Percentiles rank a stretch among this genome's conserved stretches.
Evolutionary conservation across 2,329 filamentous ascomycete species (phyloP).

Genomic region (Orbilia quercus): DNA sequence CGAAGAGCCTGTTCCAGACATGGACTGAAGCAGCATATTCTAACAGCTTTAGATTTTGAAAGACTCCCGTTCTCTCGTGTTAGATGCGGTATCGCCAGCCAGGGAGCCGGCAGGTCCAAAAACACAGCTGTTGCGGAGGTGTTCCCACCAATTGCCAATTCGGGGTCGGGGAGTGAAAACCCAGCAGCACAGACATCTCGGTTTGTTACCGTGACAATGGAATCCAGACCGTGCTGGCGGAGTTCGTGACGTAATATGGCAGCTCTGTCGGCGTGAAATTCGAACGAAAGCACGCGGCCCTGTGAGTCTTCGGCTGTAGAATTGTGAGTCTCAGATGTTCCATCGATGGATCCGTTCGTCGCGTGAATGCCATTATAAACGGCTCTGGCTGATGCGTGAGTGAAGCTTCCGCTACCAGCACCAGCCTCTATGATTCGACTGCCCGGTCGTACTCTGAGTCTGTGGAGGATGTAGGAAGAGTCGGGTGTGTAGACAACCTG

Average conservation of each 20-base stretch:
- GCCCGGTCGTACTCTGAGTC: slow-evolving; percentile 78
- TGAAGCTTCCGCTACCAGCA: slow-evolving; percentile 84
- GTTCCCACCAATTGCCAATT: slow-evolving; percentile 66
- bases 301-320: slow-evolving; percentile 62
- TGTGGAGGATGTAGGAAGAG: slow-evolving; percentile 84
- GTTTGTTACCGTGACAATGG: slow-evolving; percentile 77
- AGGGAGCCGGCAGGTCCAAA: slow-evolving; percentile 82
- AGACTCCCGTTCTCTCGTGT: slow-evolving; percentile 63
- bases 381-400: slow-evolving; percentile 79
- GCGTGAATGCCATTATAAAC: slow-evolving; percentile 75
- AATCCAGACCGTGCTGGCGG: slow-evolving; percentile 73
- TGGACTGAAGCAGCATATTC: slow-evolving; percentile 94
- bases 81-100: slow-evolving; percentile 77
- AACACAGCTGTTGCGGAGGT: slow-evolving; percentile 78
- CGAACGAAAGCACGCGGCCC: slow-evolving; percentile 83
- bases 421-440: slow-evolving; percentile 81
- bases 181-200: slow-evolving; percentile 82
- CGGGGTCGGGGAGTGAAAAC: slow-evolving; percentile 65
- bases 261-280: slow-evolving; percentile 80
- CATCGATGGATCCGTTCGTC: no score
- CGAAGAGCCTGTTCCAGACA: slow-evolving; percentile 96
- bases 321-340: background rate
- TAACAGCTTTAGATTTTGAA: slow-evolving; percentile 77
- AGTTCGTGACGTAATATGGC: slow-evolving; percentile 77
- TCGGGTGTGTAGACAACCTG: slow-evolving; percentile 89